A percentile compares a stretch with the other conserved stretches of the same genome.
phyloP scores from a whole-genome alignment of 225 moss, liverwort and hornwort species.

The Climacium dendroides region DNA sequence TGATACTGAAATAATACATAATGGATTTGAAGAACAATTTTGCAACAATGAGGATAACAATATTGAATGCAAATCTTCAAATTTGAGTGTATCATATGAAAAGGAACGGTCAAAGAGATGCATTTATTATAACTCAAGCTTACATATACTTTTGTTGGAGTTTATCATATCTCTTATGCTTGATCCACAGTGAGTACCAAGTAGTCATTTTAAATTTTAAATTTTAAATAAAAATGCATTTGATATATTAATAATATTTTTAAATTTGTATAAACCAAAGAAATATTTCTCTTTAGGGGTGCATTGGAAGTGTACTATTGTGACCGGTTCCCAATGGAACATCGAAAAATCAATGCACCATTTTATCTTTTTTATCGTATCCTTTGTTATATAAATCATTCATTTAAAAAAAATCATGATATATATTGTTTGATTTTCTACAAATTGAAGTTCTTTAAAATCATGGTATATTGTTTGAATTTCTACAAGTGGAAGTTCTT shows the following conservation, averaged over 20 bases:
- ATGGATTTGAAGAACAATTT: neutral
- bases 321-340: slow-evolving; percentile 87
- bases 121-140: slow-evolving; percentile 38
- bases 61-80: neutral
- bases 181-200: slow-evolving; percentile 20
- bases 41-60: neutral
- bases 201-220: neutral
- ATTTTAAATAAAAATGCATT: neutral
- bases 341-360: slow-evolving; percentile 61
- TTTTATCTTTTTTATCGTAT: slow-evolving; percentile 90
- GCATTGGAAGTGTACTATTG: slow-evolving; percentile 57
- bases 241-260: neutral
- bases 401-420: too few species aligned
- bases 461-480: neutral
- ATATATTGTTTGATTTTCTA: neutral
- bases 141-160: slow-evolving; percentile 65
- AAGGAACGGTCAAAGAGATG: slow-evolving; percentile 29
- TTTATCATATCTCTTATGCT: slow-evolving; percentile 85
- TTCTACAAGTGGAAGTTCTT: neutral
- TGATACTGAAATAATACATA: neutral
- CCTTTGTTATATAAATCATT: neutral
- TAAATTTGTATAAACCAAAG: neutral
- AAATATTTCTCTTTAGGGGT: slow-evolving; percentile 9
- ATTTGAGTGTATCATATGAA: slow-evolving; percentile 6
- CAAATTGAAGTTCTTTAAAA: neutral